These are phyloP conservation scores for Pythium scleroteichum DNA, from an alignment of 352 stramenopile species.

Conservation along the genomic window DNA sequence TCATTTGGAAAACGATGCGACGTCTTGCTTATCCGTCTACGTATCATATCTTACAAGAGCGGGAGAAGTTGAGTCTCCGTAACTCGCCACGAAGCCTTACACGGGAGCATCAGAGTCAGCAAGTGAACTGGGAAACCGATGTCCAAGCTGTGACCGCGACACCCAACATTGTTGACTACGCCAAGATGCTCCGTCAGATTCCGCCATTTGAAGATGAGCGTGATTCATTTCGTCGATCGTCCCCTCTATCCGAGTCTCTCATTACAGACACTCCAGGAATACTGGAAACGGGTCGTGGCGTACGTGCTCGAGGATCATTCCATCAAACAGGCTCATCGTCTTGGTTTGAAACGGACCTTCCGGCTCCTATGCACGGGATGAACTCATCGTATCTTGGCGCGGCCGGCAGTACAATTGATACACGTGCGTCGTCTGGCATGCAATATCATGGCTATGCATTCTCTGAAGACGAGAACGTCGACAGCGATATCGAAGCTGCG, in stretches of 20 bases:
- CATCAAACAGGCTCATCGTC: conserved; percentile 29
- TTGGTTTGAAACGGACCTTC: conserved; percentile 7
- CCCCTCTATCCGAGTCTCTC: conserved; percentile 55
- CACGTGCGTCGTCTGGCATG: conserved; percentile 9
- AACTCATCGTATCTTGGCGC: neutral
- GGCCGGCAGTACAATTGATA: neutral
- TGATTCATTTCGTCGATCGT: conserved; percentile 57
- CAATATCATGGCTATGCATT: conserved; percentile 81
- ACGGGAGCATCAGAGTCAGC: conserved; percentile 26
- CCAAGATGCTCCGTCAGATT: conserved; percentile 48
- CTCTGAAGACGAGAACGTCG: conserved; percentile 74
- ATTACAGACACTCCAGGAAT: conserved; percentile 34
- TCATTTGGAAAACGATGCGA: conserved; percentile 74
- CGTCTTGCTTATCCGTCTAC: conserved; percentile 62
- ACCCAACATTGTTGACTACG: conserved; percentile 46
- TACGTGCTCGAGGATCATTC: conserved; percentile 64
- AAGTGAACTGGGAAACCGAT: conserved; percentile 31
- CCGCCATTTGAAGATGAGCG: conserved; percentile 50
- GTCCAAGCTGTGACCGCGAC: conserved; percentile 28
- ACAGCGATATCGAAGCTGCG: conserved; percentile 61
- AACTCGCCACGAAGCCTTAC: conserved; percentile 61
- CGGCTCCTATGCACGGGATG: no score
- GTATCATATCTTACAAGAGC: conserved; percentile 82
- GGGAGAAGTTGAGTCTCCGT: conserved; percentile 57
- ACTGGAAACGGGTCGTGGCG: conserved; percentile 30